phyloP scores from a whole-genome alignment of 352 stramenopile species.

The Phytophthora quininea region DNA sequence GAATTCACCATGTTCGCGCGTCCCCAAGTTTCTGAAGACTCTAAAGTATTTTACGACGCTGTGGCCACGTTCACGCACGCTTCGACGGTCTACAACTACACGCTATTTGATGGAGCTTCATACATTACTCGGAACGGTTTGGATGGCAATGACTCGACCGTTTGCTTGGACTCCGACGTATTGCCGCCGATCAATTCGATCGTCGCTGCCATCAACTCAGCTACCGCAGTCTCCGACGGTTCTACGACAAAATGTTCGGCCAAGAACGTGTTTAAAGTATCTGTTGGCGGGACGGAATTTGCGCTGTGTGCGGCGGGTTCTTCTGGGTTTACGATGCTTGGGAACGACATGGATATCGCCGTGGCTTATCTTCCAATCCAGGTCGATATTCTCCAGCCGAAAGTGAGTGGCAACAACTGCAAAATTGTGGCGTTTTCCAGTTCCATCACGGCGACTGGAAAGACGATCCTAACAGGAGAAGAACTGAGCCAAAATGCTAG shows the following conservation, averaged over 20 bases:
- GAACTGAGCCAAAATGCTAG: neutral
- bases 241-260: conserved; percentile 3
- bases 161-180: conserved; percentile 5
- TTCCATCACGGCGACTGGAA: conserved; percentile 13
- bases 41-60: conserved; percentile 32
- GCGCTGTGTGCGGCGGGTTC: conserved; percentile 12
- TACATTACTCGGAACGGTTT: conserved; percentile 13
- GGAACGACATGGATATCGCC: conserved; percentile 17
- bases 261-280: conserved; percentile 10
- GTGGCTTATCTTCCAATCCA: conserved; percentile 14
- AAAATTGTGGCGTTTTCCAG: neutral
- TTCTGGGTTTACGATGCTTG: conserved; percentile 17
- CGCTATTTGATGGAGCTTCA: conserved; percentile 21
- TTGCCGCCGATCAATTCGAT: conserved; percentile 18
- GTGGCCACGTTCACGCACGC: conserved; percentile 19
- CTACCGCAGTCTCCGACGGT: conserved; percentile 5
- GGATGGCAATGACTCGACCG: conserved; percentile 1
- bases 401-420: neutral
- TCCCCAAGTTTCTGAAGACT: conserved; percentile 21
- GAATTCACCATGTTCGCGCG: conserved; percentile 42
- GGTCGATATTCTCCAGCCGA: conserved; percentile 8
- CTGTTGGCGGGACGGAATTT: conserved; percentile 13
- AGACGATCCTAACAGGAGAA: conserved; percentile 6
- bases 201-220: neutral
- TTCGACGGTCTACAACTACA: conserved; percentile 27